A percentile compares a stretch with the other conserved stretches of the same genome.
phyloP scores from a whole-genome alignment of 1,284 basidiomycete genomes.

The Microbotryomycetes sp. region DNA sequence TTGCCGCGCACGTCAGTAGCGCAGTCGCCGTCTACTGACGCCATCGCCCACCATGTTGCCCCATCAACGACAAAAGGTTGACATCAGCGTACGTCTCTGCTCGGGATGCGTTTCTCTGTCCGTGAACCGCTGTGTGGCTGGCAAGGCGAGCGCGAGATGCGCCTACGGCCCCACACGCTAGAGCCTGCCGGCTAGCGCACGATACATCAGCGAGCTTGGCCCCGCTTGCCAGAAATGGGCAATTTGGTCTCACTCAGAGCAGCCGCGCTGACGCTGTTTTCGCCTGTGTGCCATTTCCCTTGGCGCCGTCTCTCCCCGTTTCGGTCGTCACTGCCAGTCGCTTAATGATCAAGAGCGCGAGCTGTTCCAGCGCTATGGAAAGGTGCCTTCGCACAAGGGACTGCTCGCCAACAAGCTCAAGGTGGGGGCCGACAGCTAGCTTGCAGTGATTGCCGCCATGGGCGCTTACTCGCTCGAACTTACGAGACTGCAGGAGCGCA shows the following conservation, averaged over 20 bases:
- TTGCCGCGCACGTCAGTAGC: no score
- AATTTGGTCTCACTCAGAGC: no score
- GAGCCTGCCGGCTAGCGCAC: neutral
- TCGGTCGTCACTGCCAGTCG: conserved; percentile 28
- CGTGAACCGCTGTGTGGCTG: neutral
- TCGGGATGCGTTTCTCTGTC: neutral
- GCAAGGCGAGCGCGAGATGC: neutral
- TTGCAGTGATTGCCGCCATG: neutral
- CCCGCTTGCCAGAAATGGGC: neutral
- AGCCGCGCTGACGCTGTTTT: no score
- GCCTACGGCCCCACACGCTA: neutral
- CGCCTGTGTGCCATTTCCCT: no score
- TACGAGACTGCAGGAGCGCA: conserved; percentile 38
- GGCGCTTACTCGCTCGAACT: neutral
- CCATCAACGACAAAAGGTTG: conserved; percentile 77
- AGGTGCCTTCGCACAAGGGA: conserved; percentile 41
- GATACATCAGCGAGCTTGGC: neutral
- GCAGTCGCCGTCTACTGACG: no score
- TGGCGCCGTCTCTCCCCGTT: no score
- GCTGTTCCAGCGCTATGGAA: conserved; percentile 42
- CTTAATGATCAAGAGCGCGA: conserved; percentile 42
- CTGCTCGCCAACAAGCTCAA: conserved; percentile 42
- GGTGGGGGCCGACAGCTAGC: conserved; percentile 27
- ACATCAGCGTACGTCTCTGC: conserved; percentile 62
- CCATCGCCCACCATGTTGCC: conserved; percentile 71